Evolutionary conservation across 768 basidiomycete genomes (phyloP), one percentile per base, ranked within the genome.

Genomic region (Pholiota molesta): DNA sequence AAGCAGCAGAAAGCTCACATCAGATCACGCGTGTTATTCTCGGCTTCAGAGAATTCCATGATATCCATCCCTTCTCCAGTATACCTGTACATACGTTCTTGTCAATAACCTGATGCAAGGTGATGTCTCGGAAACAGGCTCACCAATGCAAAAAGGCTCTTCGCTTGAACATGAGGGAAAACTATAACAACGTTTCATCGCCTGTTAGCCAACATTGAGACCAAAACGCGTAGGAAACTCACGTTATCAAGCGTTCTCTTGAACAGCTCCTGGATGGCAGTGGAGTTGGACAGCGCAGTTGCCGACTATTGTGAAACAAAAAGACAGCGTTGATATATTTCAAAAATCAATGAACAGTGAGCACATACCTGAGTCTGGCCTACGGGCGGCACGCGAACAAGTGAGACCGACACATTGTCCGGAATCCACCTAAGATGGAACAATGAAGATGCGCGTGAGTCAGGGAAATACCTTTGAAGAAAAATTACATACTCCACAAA

Each of bases 41-140:
- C 92, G 0, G 94, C 93, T 73, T 95, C 93, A 0, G 90, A 83
- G 74, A 95, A 94, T 75, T 95, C 84, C 88, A 89, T 84, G 17
- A 83, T 71, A 71, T 95, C 95, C 95, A 96, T 95, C 45, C 94
- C 94, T 73, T 96, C 94, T 13, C 86, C 90, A 9, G 87, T 91
- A 72, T 94, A 95, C 82, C 80, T 82, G 59, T 6, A n/a, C 62
- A 5, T 40, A n/a, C 10, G 3, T 16, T 9, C 56, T 23, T 26
- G 39, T 54, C 40, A n/a, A 51, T 39, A 54, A 52, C 10, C 31
- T 1, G 31, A 19, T 47, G 11, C 45, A n/a, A 42, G 29, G 23
- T 8, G 0, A 52, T 35, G 13, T 14, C 35, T 37, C 11, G 9
- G 35, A 37, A 51, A 60, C 17, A 16, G 44, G 55, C 69, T 66